Percentiles rank a stretch among this genome's conserved stretches.
Evolutionary conservation across 2,329 filamentous ascomycete genomes (phyloP).

Genomic region (Colletotrichum gloeosporioides): DNA sequence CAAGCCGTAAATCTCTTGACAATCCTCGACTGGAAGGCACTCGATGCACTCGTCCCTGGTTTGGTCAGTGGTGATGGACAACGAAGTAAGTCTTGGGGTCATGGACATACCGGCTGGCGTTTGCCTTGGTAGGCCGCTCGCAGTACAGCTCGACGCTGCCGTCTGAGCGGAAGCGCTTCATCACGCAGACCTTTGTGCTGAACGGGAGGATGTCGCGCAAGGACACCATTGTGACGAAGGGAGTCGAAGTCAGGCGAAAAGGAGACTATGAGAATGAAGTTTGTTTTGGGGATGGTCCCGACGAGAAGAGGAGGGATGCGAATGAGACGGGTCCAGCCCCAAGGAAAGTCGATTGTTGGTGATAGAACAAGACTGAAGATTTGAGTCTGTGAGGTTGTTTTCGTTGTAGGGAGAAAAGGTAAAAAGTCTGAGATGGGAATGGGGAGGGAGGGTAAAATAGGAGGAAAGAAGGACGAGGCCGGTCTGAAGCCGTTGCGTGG

Average conservation of each 20-base stretch:
- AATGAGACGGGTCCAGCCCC: background rate
- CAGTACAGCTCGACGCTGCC: background rate
- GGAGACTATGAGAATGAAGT: background rate
- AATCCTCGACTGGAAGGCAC: background rate
- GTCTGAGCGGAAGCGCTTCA: background rate
- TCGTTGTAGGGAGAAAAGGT: background rate
- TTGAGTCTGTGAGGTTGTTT: background rate
- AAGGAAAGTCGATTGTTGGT: background rate
- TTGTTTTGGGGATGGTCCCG: background rate
- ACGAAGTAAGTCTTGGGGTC: rapidly evolving
- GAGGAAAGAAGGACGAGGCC: background rate
- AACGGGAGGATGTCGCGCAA: background rate
- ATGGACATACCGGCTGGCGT: background rate
- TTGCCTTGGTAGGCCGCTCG: background rate
- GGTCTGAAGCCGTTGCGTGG: background rate
- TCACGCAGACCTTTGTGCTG: background rate
- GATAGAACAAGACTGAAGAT: background rate
- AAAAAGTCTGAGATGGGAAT: background rate
- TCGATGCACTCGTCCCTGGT: background rate
- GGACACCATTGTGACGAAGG: background rate
- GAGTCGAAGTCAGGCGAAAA: background rate
- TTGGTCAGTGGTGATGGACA: background rate
- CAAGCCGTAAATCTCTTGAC: background rate
- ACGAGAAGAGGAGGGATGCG: background rate
- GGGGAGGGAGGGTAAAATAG: background rate